Evolutionary conservation across 1,284 basidiomycete genomes (phyloP).

Genomic region (Pterula multifida): DNA sequence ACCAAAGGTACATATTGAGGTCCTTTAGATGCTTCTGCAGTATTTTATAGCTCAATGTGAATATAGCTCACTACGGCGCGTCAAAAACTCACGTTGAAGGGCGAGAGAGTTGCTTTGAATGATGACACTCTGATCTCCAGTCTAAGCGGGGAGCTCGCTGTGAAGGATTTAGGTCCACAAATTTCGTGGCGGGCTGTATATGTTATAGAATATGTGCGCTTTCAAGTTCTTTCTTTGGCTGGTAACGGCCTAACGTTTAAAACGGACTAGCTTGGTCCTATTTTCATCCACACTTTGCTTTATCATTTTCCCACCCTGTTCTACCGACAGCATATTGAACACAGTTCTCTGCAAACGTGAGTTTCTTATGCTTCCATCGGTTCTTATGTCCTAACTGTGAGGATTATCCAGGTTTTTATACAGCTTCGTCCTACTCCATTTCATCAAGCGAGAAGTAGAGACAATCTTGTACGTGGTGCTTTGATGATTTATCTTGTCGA

Average conservation of each 20-base stretch:
- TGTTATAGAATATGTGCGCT: constrained; percentile 79
- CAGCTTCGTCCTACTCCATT: constrained; percentile 76
- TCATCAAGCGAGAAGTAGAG: constrained; percentile 88
- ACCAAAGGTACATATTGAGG: constrained; percentile 39
- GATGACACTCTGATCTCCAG: constrained; percentile 37
- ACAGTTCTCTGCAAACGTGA: constrained; percentile 72
- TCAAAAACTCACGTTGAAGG: constrained; percentile 61
- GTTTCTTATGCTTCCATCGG: constrained; percentile 12
- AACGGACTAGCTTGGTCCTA: constrained; percentile 61
- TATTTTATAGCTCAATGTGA: not conserved
- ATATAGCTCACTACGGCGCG: constrained; percentile 55
- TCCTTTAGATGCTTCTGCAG: not conserved
- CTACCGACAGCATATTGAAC: constrained; percentile 58
- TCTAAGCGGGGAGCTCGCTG: constrained; percentile 46
- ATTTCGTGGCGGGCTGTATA: constrained; percentile 81
- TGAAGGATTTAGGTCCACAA: constrained; percentile 88
- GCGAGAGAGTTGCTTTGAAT: constrained; percentile 45
- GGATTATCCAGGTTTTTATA: constrained; percentile 53
- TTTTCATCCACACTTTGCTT: constrained; percentile 84
- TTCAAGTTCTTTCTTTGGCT: constrained; percentile 12
- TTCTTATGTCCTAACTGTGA: constrained; percentile 4
- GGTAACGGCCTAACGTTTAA: constrained; percentile 4
- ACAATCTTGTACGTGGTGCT: constrained; percentile 64
- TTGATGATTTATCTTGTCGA: constrained; percentile 6
- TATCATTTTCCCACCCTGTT: constrained; percentile 63